Conservation (phyloP, 441 rosid species). For the Manihot esculenta region DNA sequence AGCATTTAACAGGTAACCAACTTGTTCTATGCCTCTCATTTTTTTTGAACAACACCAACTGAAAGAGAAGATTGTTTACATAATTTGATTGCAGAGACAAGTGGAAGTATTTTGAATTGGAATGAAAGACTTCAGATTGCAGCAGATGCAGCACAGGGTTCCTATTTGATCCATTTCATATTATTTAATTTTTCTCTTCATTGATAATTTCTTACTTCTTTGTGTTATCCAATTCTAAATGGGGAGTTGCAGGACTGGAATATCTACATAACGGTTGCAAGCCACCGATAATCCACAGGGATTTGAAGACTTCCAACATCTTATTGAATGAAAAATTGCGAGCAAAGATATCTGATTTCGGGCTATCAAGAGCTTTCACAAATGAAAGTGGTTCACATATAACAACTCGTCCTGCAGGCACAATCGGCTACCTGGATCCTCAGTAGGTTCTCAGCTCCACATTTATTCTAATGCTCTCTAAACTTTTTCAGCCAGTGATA, state of each 20-base stretch:
- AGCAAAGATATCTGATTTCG: constrained; percentile 56
- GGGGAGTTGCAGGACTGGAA: constrained; percentile 42
- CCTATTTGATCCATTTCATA: not conserved
- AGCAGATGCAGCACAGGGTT: constrained; percentile 51
- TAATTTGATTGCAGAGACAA: constrained; percentile 19
- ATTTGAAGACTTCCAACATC: constrained; percentile 54
- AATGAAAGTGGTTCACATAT: constrained; percentile 26
- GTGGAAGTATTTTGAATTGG: constrained; percentile 33
- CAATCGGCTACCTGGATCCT: constrained; percentile 48
- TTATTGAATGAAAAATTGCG: constrained; percentile 36
- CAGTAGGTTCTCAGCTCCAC: constrained; percentile 5
- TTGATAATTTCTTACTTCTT: not conserved
- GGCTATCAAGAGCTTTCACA: constrained; percentile 41
- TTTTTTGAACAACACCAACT: not conserved
- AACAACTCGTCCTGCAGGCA: constrained; percentile 41
- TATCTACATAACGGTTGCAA: constrained; percentile 55
- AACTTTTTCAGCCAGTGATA: not conserved
- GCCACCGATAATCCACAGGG: constrained; percentile 58
- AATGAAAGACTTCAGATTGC: constrained; percentile 40
- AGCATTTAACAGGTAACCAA: constrained; percentile 14
- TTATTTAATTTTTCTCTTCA: not conserved
- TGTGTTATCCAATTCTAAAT: not conserved
- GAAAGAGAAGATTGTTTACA: no score
- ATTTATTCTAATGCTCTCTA: not conserved
- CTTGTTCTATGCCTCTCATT: no score